These are phyloP conservation scores for Coemansia sp. DNA, from an alignment of 371 early-diverging fungal genomes.

Conservation along the genomic window DNA sequence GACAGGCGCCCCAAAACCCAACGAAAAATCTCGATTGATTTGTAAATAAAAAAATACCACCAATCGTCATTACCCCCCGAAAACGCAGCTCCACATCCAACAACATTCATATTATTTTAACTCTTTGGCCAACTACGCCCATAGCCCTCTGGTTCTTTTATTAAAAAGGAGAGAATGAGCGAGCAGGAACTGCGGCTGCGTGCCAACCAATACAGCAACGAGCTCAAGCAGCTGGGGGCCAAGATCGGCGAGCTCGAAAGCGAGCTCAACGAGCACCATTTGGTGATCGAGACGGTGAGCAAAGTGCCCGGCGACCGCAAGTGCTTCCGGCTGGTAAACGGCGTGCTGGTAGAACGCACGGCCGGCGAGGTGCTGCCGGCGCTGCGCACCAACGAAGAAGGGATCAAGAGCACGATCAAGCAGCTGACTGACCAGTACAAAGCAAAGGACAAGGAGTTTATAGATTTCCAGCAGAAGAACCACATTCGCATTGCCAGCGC, in stretches of 20 bases:
- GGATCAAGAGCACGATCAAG: slow-evolving; percentile 79
- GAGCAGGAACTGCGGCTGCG: slow-evolving; percentile 69
- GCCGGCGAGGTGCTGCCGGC: slow-evolving; percentile 91
- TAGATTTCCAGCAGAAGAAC: slow-evolving; percentile 80
- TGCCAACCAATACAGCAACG: slow-evolving; percentile 83
- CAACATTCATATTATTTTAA: too few species aligned
- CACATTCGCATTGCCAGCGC: slow-evolving; percentile 64
- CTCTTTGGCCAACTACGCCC: too few species aligned
- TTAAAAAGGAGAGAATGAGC: slow-evolving; percentile 16
- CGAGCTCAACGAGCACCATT: slow-evolving; percentile 93
- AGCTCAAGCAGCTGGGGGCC: slow-evolving; percentile 78
- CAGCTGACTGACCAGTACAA: slow-evolving; percentile 85
- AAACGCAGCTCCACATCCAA: too few species aligned
- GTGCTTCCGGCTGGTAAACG: slow-evolving; percentile 91
- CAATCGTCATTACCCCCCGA: too few species aligned
- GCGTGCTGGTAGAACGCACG: slow-evolving; percentile 91
- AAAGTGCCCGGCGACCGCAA: slow-evolving; percentile 82
- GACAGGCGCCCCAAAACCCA: too few species aligned
- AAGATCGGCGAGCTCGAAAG: slow-evolving; percentile 94
- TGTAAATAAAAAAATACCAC: too few species aligned
- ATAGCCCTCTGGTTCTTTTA: too few species aligned
- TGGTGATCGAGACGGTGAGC: slow-evolving; percentile 90
- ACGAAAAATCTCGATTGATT: too few species aligned
- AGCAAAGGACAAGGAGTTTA: slow-evolving; percentile 85
- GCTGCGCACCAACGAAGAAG: slow-evolving; percentile 81